Conservation (phyloP, 1,284 basidiomycete species). For the Hemileia vastatrix region DNA sequence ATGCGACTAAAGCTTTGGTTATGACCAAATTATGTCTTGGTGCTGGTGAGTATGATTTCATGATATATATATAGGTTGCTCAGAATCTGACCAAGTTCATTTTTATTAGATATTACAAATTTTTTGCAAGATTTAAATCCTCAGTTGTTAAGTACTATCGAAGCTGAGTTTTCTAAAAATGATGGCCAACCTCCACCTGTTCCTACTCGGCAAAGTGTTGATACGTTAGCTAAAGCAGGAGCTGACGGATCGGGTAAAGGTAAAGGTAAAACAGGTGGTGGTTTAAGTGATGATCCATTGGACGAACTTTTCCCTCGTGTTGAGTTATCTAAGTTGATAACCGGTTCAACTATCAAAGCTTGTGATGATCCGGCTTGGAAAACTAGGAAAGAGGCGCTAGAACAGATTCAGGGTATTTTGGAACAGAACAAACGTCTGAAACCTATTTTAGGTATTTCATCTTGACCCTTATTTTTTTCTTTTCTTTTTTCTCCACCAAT, state of each 20-base stretch:
- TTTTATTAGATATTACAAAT: slow-evolving; percentile 64
- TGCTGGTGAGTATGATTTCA: slow-evolving; percentile 53
- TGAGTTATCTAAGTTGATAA: slow-evolving; percentile 77
- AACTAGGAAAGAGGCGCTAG: slow-evolving; percentile 87
- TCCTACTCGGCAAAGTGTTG: slow-evolving; percentile 64
- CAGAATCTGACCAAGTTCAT: neutral
- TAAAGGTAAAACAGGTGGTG: slow-evolving; percentile 45
- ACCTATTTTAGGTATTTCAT: slow-evolving; percentile 73
- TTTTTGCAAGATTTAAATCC: slow-evolving; percentile 91
- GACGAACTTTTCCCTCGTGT: slow-evolving; percentile 93
- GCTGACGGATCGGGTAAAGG: slow-evolving; percentile 47
- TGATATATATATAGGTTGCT: neutral
- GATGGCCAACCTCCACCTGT: slow-evolving; percentile 67
- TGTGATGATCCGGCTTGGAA: slow-evolving; percentile 83
- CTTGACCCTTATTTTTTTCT: slow-evolving; percentile 39
- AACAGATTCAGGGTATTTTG: slow-evolving; percentile 68
- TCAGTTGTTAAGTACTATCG: slow-evolving; percentile 82
- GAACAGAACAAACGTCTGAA: slow-evolving; percentile 88
- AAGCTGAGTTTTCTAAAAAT: slow-evolving; percentile 87
- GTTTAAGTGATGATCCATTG: slow-evolving; percentile 56
- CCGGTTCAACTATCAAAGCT: slow-evolving; percentile 68
- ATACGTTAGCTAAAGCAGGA: slow-evolving; percentile 46
- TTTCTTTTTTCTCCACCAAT: neutral
- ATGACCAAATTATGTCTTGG: slow-evolving; percentile 88
- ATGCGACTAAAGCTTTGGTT: slow-evolving; percentile 86